Conservation (phyloP, 352 stramenopile genomes). For the Globisporangium okanoganense region DNA sequence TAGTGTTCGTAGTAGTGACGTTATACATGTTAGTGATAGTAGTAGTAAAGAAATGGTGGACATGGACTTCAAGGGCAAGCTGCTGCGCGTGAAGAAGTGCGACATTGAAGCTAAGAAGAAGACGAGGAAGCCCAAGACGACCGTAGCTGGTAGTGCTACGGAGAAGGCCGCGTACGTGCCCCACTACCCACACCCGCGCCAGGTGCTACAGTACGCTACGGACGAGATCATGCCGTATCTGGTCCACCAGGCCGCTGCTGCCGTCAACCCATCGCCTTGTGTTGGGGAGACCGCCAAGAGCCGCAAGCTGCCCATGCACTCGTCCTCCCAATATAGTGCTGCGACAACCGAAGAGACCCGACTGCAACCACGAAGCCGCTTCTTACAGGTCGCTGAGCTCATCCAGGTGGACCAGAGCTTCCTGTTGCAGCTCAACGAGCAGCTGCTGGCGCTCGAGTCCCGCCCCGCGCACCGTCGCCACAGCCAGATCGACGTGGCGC, state of each 20-base stretch:
- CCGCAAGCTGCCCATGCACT: not conserved
- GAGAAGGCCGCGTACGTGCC: constrained; percentile 35
- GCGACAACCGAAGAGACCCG: not conserved
- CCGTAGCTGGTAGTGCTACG: not conserved
- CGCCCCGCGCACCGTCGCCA: constrained; percentile 55
- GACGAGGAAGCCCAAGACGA: constrained; percentile 13
- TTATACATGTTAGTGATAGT: not conserved
- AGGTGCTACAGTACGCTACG: constrained; percentile 73
- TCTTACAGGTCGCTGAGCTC: constrained; percentile 70
- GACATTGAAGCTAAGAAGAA: constrained; percentile 41
- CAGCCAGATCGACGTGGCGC: constrained; percentile 71
- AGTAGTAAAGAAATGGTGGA: constrained; percentile 10
- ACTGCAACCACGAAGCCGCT: constrained; percentile 21
- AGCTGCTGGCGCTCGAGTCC: constrained; percentile 49
- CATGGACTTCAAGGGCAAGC: constrained; percentile 55
- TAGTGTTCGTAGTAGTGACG: not conserved
- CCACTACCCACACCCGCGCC: constrained; percentile 60
- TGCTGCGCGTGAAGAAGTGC: constrained; percentile 85
- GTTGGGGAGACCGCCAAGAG: not conserved
- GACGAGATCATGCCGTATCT: constrained; percentile 72
- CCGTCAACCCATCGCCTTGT: not conserved
- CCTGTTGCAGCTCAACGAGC: constrained; percentile 56
- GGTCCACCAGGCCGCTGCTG: constrained; percentile 30
- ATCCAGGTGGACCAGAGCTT: constrained; percentile 60
- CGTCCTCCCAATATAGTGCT: not conserved